phyloP scores from a whole-genome alignment of 495 filamentous ascomycete genomes.

The Penicillium cinerascens region DNA sequence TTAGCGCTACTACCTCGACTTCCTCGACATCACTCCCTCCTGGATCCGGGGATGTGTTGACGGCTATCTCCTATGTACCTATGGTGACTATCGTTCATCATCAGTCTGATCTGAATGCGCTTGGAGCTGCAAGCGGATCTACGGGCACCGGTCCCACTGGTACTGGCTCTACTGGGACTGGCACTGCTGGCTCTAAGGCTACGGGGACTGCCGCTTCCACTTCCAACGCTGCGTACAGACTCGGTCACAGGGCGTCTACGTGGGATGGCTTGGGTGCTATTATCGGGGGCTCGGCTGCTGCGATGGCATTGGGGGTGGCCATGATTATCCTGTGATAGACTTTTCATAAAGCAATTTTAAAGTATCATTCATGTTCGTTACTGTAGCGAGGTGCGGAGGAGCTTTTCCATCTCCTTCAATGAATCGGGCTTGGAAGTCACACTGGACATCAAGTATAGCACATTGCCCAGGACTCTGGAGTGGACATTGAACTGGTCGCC shows the following conservation, averaged over 20 bases:
- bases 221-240: constrained; percentile 7
- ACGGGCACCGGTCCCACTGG: neutral
- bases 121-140: neutral
- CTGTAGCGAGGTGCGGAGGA: constrained; percentile 32
- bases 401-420: constrained; percentile 44
- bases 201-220: neutral
- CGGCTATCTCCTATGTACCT: constrained; percentile 1
- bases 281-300: constrained; percentile 1
- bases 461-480: constrained; percentile 70
- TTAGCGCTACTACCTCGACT: neutral
- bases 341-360: neutral
- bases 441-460: constrained; percentile 74
- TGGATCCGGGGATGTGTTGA: neutral
- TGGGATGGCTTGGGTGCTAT: constrained; percentile 4
- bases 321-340: neutral
- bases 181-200: neutral
- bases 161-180: neutral
- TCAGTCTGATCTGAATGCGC: constrained; percentile 5
- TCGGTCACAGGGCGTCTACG: neutral
- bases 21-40: neutral
- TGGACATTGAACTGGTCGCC: constrained; percentile 57
- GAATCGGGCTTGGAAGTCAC: constrained; percentile 53
- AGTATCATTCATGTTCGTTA: neutral
- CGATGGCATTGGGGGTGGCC: constrained; percentile 4
- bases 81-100: constrained; percentile 8